These are phyloP conservation scores for Amphicarpaea edgeworthii DNA, from an alignment of 306 rosid species.

Conservation along the genomic window DNA sequence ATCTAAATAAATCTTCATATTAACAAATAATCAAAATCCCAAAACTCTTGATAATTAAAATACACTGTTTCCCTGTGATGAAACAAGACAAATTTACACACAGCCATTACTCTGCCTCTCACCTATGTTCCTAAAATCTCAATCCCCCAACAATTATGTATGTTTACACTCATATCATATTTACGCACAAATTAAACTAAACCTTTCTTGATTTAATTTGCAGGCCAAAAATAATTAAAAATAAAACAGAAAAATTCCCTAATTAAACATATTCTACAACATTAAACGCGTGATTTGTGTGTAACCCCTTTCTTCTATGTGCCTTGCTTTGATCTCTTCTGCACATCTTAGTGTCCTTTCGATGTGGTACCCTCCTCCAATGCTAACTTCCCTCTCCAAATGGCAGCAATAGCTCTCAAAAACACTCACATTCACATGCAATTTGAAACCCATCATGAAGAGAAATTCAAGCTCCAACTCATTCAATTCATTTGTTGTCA, in stretches of 20 bases:
- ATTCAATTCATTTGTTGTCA: conserved; percentile 77
- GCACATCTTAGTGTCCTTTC: conserved; percentile 87
- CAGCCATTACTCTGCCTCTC: background rate
- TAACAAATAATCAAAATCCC: background rate
- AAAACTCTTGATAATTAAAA: conserved; percentile 20
- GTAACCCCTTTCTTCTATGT: conserved; percentile 54
- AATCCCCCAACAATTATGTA: conserved; percentile 41
- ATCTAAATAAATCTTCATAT: background rate
- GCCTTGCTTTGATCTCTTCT: conserved; percentile 77
- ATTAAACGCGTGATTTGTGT: conserved; percentile 68
- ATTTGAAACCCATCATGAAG: conserved; percentile 90
- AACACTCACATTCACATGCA: conserved; percentile 95
- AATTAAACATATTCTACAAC: conserved; percentile 59
- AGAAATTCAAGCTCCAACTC: conserved; percentile 81
- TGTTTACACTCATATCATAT: conserved; percentile 38
- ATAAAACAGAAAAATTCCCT: background rate
- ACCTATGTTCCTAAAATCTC: conserved; percentile 45
- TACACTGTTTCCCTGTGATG: conserved; percentile 34
- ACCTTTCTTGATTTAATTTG: conserved; percentile 35
- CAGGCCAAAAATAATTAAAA: background rate
- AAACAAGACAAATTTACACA: conserved; percentile 46
- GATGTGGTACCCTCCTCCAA: conserved; percentile 93
- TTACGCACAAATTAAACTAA: conserved; percentile 42
- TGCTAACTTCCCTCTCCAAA: conserved; percentile 93
- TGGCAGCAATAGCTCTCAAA: conserved; percentile 96